Conservation (phyloP, 352 stramenopile species). For the Phytophthora melonis region DNA sequence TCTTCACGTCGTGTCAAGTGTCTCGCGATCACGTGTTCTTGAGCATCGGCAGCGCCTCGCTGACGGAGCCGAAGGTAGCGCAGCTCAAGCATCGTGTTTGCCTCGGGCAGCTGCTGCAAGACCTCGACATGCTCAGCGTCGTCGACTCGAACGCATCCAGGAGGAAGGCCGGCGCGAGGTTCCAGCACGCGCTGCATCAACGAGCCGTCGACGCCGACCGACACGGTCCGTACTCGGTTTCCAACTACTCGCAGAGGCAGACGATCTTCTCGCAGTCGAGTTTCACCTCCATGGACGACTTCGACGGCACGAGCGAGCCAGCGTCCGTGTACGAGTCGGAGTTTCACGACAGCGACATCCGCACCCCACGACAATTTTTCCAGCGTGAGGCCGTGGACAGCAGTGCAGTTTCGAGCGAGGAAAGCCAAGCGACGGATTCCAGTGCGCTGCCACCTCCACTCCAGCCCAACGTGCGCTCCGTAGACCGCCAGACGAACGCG, state of each 20-base stretch:
- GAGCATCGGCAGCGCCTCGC: constrained; percentile 72
- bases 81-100: constrained; percentile 72
- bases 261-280: constrained; percentile 58
- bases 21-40: constrained; percentile 77
- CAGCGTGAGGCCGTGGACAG: constrained; percentile 12
- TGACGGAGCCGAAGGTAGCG: constrained; percentile 66
- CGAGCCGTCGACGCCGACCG: neutral
- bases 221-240: constrained; percentile 26
- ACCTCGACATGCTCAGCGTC: constrained; percentile 64
- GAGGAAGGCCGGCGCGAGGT: constrained; percentile 33
- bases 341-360: constrained; percentile 14
- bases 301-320: constrained; percentile 40
- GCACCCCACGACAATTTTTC: constrained; percentile 12
- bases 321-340: constrained; percentile 28
- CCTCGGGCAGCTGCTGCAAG: constrained; percentile 68
- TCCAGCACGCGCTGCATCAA: constrained; percentile 50
- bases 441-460: constrained; percentile 24
- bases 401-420: neutral
- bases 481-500: constrained; percentile 18
- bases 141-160: constrained; percentile 45
- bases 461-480: constrained; percentile 25
- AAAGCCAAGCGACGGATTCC: neutral
- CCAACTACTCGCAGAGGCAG: constrained; percentile 49
- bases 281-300: constrained; percentile 44
- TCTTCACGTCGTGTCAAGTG: constrained; percentile 81